Evolutionary conservation across 2,329 filamentous ascomycete species (phyloP), one percentile per base, ranked within the genome.

Genomic region (Elsinoe ampelina): DNA sequence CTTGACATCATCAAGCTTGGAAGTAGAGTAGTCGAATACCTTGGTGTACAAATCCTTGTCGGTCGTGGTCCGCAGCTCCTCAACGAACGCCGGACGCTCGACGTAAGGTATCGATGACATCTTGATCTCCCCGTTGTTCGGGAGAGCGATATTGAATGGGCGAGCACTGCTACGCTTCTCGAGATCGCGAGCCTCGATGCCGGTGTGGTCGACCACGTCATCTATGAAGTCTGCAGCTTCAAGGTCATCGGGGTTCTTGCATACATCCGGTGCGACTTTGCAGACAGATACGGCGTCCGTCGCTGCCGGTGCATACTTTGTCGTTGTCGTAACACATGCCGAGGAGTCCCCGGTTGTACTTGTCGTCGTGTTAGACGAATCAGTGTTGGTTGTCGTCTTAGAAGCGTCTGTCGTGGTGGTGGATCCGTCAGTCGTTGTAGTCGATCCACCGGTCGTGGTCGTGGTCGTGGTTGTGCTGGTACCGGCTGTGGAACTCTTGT

Each of bases 31-130:
- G 45, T 50, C 45, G 17, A 50, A 50, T 10, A 15, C 45, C 45
- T 50, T 50, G 45, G 26, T 50, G 26, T 50, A 50, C 26, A 50
- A n/a, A 13, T 34, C 26, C 45, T 50, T 50, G 45, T 50, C 45
- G 26, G 26, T 50, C 19, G 45, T 50, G 2, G 26, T 50, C 8
- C 45, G 26, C 13, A 50, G 15, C 45, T 50, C 45, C 15, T 34
- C 45, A n/a, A 50, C 45, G 15, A 50, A 50, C 45, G 20, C 26
- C 26, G 45, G 45, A 15, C 45, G 45, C 17, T 50, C 45, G 19
- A 45, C 41, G 15, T 50, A 50, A 7, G 45, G n/a, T 7, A 50
- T 35, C 11, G 45, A 50, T 11, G 45, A 34, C 45, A 50, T 50
- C 45, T 50, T 35, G 45, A 50, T 50, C 26, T 50, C 32, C 26